Base-by-base conservation (phyloP, 2,329 filamentous ascomycete genomes). In the Neurospora sp. region DNA sequence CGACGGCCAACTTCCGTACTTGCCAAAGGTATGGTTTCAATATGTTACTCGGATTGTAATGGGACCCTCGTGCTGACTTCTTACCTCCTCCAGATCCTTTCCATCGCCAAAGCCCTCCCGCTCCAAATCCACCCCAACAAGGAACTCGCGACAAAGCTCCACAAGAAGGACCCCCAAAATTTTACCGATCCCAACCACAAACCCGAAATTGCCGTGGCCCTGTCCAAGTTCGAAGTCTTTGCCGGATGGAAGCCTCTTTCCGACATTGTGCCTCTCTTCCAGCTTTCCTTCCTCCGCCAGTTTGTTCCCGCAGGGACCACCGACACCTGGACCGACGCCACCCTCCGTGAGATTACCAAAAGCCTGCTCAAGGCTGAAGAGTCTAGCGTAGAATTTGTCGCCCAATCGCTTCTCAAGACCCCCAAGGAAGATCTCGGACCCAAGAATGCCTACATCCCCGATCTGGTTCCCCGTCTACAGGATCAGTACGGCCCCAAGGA, bases 171-270 rank as follows among this genome's bases (percentile, higher is more conserved):
- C 69, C 90, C 91, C 0, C 79, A 87, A 2, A 85, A 87, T 70
- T 93, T 91, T 78, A 87, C 86, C 1, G 91, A 94, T 73, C 81
- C 86, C 2, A 93, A 93, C 78, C 91, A 93, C 82, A 93, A 93
- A 79, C 91, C 91, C 1, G 91, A 94, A 77, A 93, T 94, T 68
- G 91, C 91, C 0, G 82, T 94, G 1, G 91, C 91, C 0, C 80
- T 93, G 0, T 84, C 85, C 13, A 86, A 88, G 28, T 93, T 94
- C 75, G 91, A 93, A 78, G 88, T 91, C 0, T 93, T 94, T 74
- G 89, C 88, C 10, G 91, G 91, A 6, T 93, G 89, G 82, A 93
- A 92, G 76, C 87, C 90, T 0, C 80, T 91, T 0, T 76, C 79
- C 10, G 82, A 89, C 2, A 89, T 93, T 70, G 79, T 87, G 39